A percentile compares a stretch with the other conserved stretches of the same genome.
These are phyloP conservation scores for Aspergillus biplanus DNA, from an alignment of 495 filamentous ascomycete genomes.

Conservation along the genomic window DNA sequence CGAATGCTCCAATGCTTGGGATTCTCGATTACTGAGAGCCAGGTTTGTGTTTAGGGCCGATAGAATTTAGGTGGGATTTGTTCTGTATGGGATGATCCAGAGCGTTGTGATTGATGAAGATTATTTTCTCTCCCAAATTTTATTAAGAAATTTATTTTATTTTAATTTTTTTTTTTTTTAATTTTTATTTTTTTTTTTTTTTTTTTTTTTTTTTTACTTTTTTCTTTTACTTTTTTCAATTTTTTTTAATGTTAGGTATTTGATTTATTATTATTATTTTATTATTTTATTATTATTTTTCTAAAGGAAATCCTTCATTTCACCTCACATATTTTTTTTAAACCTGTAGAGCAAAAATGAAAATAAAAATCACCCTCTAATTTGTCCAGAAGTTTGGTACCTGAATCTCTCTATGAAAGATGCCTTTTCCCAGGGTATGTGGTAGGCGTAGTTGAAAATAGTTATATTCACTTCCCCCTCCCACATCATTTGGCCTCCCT, in stretches of 20 bases:
- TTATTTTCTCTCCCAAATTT: conserved; percentile 9
- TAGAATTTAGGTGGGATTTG: conserved; percentile 14
- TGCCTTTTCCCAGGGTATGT: neutral
- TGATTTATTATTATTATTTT: conserved; percentile 11
- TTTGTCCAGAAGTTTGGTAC: conserved; percentile 1
- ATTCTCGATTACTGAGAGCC: conserved; percentile 12
- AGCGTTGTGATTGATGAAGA: conserved; percentile 19
- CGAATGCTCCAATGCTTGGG: conserved; percentile 24
- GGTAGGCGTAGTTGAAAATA: conserved; percentile 9
- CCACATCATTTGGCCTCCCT: conserved; percentile 30
- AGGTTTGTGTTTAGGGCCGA: conserved; percentile 18
- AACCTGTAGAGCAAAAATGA: no score
- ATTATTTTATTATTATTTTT: conserved; percentile 5
- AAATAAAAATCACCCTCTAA: neutral
- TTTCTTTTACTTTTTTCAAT: conserved; percentile 1
- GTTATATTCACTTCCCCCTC: conserved; percentile 33
- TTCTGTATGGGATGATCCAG: conserved; percentile 22
- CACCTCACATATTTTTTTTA: conserved; percentile 2
- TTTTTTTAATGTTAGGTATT: neutral
- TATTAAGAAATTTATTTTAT: conserved; percentile 4
- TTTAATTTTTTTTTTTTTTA: conserved; percentile 6
- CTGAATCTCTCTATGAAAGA: conserved; percentile 4
- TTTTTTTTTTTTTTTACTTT: conserved; percentile 3
- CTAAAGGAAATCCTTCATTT: conserved; percentile 6
- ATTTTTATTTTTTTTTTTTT: conserved; percentile 7